Conservation (phyloP, 2,329 filamentous ascomycete genomes). For the Coleophoma cylindrospora region DNA sequence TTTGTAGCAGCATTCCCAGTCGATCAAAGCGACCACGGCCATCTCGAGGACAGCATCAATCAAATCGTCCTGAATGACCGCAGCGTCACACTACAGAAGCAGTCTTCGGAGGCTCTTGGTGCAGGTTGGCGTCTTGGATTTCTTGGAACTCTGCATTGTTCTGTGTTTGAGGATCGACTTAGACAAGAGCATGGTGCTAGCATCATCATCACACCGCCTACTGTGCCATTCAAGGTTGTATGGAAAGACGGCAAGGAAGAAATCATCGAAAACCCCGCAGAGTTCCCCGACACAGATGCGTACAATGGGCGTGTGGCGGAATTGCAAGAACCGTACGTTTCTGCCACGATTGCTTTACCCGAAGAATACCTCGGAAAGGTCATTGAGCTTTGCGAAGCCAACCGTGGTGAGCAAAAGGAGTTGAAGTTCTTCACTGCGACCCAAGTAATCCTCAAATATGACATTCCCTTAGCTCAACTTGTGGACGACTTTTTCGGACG, state of each 20-base stretch:
- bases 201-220: constrained; percentile 95
- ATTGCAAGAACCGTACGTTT: constrained; percentile 70
- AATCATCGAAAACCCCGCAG: constrained; percentile 78
- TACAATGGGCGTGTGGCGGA: constrained; percentile 48
- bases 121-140: constrained; percentile 94
- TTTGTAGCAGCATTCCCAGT: constrained; percentile 96
- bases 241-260: constrained; percentile 73
- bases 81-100: constrained; percentile 89
- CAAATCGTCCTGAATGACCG: constrained; percentile 93
- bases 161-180: constrained; percentile 95
- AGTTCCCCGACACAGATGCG: constrained; percentile 70
- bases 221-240: constrained; percentile 83
- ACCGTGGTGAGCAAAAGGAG: constrained; percentile 81
- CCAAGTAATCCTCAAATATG: constrained; percentile 93
- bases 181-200: constrained; percentile 90
- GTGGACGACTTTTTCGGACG: constrained; percentile 98
- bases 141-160: constrained; percentile 93
- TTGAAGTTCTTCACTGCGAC: constrained; percentile 87
- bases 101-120: constrained; percentile 88
- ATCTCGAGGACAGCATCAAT: constrained; percentile 88
- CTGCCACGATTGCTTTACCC: constrained; percentile 81
- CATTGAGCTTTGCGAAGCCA: constrained; percentile 89
- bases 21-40: constrained; percentile 80
- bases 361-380: constrained; percentile 92
- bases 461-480: constrained; percentile 79